Percentiles rank a stretch among this genome's conserved stretches.
Conservation (phyloP, 352 stramenopile species). For the Poterioochromonas sp. region DNA sequence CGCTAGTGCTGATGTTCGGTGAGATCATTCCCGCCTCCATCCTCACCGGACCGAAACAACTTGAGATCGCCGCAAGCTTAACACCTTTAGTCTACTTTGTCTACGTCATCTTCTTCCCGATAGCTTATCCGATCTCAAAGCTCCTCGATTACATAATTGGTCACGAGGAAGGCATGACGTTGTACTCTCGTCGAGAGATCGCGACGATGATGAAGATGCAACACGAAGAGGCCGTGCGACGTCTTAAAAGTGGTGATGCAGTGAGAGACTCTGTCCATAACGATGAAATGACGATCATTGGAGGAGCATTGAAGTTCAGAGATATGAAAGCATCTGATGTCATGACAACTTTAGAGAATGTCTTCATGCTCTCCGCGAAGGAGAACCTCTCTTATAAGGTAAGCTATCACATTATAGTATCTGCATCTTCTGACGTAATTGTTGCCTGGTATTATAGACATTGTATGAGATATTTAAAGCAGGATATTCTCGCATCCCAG, state of each 20-base stretch:
- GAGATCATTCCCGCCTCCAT: conserved; percentile 57
- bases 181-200: conserved; percentile 86
- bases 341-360: conserved; percentile 51
- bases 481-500: conserved; percentile 87
- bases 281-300: conserved; percentile 84
- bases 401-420: background rate
- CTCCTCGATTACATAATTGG: conserved; percentile 78
- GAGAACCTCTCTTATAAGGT: conserved; percentile 64
- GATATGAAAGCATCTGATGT: conserved; percentile 75
- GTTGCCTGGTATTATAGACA: conserved; percentile 55
- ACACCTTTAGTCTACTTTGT: conserved; percentile 84
- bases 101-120: conserved; percentile 78
- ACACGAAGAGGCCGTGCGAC: conserved; percentile 63
- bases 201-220: conserved; percentile 90
- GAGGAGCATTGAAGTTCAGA: conserved; percentile 84
- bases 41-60: conserved; percentile 48
- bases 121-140: conserved; percentile 82
- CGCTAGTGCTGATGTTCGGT: conserved; percentile 62
- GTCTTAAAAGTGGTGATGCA: conserved; percentile 64
- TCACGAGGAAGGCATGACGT: conserved; percentile 78
- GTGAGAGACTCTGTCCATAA: conserved; percentile 65
- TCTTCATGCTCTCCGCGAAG: conserved; percentile 85
- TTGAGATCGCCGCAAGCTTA: conserved; percentile 57
- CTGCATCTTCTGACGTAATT: conserved; percentile 21
- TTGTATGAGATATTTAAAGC: conserved; percentile 89